These are phyloP conservation scores for Mycena olivaceomarginata DNA, from an alignment of 768 basidiomycete genomes.

Conservation along the genomic window DNA sequence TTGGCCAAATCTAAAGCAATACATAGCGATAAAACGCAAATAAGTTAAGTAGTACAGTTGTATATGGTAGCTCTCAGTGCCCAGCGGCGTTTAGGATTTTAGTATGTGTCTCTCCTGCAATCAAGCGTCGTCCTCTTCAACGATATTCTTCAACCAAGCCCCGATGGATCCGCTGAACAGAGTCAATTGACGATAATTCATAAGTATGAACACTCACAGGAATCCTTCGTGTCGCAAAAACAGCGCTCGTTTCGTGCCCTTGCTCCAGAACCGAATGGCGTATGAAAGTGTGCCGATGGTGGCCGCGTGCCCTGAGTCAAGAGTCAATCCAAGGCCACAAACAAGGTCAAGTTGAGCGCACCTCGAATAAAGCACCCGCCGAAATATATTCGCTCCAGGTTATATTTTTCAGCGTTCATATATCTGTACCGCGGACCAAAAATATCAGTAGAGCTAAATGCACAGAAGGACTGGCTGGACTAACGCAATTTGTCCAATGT, in stretches of 20 bases:
- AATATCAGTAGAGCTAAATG: slow-evolving; percentile 21
- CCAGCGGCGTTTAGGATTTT: slow-evolving; percentile 19
- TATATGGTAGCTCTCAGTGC: neutral
- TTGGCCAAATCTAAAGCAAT: neutral
- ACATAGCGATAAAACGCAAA: slow-evolving; percentile 14
- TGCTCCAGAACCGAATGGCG: slow-evolving; percentile 99
- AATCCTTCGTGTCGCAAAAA: slow-evolving; percentile 99
- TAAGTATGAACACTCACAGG: slow-evolving; percentile 62
- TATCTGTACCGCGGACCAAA: slow-evolving; percentile 70
- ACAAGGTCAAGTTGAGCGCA: slow-evolving; percentile 56
- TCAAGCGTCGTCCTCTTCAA: slow-evolving; percentile 17
- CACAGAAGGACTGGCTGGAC: slow-evolving; percentile 56
- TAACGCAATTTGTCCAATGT: slow-evolving; percentile 99
- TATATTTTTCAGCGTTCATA: slow-evolving; percentile 99
- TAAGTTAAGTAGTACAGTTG: slow-evolving; percentile 20
- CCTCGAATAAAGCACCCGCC: slow-evolving; percentile 99
- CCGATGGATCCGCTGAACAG: slow-evolving; percentile 89
- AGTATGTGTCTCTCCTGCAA: neutral
- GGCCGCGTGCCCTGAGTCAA: slow-evolving; percentile 89
- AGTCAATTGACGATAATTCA: slow-evolving; percentile 28
- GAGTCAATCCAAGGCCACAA: slow-evolving; percentile 33
- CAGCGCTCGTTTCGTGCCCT: slow-evolving; percentile 96
- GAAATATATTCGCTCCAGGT: slow-evolving; percentile 97
- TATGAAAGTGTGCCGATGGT: slow-evolving; percentile 98
- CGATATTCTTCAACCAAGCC: slow-evolving; percentile 96